phyloP scores from a whole-genome alignment of 169 alveolate genomes.

The Cryptosporidium parvum region DNA sequence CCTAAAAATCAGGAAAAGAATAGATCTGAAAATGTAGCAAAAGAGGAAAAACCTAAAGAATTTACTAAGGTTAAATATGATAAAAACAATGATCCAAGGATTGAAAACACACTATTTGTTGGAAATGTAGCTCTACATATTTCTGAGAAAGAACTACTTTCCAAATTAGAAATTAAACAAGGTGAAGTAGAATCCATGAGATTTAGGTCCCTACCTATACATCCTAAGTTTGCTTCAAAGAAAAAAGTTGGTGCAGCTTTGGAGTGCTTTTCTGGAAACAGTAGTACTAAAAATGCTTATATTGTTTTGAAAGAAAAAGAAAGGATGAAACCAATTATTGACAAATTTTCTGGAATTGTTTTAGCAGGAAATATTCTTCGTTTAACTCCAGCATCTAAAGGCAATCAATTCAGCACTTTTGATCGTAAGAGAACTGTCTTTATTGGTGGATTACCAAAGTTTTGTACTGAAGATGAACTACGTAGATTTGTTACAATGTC shows the following conservation, averaged over 20 bases:
- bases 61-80: not conserved
- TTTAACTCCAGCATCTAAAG: conserved; percentile 65
- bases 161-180: conserved; percentile 20
- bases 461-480: conserved; percentile 71
- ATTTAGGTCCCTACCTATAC: conserved; percentile 66
- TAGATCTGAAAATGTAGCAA: not conserved
- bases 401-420: conserved; percentile 60
- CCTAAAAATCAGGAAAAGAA: not conserved
- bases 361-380: conserved; percentile 54
- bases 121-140: conserved; percentile 51
- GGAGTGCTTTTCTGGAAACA: conserved; percentile 63
- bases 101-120: conserved; percentile 58
- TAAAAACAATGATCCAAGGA: conserved; percentile 53
- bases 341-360: conserved; percentile 33
- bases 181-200: conserved; percentile 47
- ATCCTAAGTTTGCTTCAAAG: conserved; percentile 57
- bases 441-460: conserved; percentile 59
- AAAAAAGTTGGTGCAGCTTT: conserved; percentile 52
- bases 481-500: conserved; percentile 39
- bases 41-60: not conserved
- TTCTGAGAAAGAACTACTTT: conserved; percentile 35
- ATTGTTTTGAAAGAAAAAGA: conserved; percentile 33
- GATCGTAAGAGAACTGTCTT: conserved; percentile 67
- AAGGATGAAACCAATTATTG: conserved; percentile 16
- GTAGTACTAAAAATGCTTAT: conserved; percentile 65